Percentiles rank a stretch among this genome's conserved stretches.
Evolutionary conservation across 768 basidiomycete genomes (phyloP).

Genomic region (Cystobasidium ongulense): DNA sequence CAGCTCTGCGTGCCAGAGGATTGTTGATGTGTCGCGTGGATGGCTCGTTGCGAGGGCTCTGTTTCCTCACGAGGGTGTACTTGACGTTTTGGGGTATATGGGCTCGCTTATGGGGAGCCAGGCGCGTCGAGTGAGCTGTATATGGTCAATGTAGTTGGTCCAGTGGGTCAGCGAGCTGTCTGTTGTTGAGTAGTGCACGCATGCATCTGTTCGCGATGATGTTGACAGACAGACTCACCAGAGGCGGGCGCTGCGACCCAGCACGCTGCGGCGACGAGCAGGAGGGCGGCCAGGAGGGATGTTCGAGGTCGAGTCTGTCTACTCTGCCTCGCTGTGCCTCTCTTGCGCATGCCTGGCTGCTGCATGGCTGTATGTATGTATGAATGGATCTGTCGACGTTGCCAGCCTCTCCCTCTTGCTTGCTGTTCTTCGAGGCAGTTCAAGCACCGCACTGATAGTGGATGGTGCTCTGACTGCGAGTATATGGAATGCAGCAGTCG

Average conservation of each 20-base stretch:
- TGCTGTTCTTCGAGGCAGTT: no score
- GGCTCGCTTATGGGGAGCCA: background rate
- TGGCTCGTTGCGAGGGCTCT: background rate
- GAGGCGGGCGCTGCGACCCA: background rate
- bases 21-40: background rate
- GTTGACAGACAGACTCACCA: background rate
- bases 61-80: slow-evolving; percentile 18
- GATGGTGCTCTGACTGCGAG: no score
- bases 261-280: background rate
- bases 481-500: no score
- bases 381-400: no score
- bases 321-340: background rate
- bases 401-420: background rate
- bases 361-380: no score
- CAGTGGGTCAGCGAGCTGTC: background rate
- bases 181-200: background rate
- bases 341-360: background rate
- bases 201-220: no score
- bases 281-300: background rate
- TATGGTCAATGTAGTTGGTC: background rate
- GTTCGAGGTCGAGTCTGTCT: background rate
- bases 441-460: no score
- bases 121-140: slow-evolving; percentile 2
- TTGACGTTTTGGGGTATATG: slow-evolving; percentile 10
- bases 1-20: background rate